Evolutionary conservation across 768 basidiomycete genomes (phyloP).

Genomic region (Fistulinella prunicolor): DNA sequence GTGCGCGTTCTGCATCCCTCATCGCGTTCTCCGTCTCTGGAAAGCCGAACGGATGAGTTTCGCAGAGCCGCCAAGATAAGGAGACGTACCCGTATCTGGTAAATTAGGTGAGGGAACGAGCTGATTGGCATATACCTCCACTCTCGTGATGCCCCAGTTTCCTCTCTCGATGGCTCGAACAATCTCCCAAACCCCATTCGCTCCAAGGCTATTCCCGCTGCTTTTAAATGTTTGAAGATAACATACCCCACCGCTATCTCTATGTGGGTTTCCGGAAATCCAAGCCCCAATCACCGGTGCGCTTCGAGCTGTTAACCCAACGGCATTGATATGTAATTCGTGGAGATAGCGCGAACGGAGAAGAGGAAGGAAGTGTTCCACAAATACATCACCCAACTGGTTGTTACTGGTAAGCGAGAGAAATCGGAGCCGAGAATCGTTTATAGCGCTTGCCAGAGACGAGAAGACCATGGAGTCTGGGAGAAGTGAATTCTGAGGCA

Average conservation of each 20-base stretch:
- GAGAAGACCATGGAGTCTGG: constrained; percentile 35
- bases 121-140: constrained; percentile 52
- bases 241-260: constrained; percentile 29
- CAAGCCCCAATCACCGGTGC: constrained; percentile 45
- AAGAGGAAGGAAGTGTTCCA: constrained; percentile 45
- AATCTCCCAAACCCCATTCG: constrained; percentile 44
- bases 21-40: constrained; percentile 23
- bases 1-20: constrained; percentile 36
- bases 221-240: constrained; percentile 48
- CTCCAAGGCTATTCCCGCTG: constrained; percentile 57
- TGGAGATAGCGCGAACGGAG: constrained; percentile 46
- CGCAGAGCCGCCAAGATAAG: constrained; percentile 10
- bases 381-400: constrained; percentile 47
- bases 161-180: constrained; percentile 43
- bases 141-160: constrained; percentile 48
- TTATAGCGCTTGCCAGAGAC: constrained; percentile 49
- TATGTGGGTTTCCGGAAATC: constrained; percentile 39
- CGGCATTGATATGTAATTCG: constrained; percentile 51
- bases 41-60: constrained; percentile 8
- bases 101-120: constrained; percentile 12
- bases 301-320: constrained; percentile 45
- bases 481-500: constrained; percentile 41
- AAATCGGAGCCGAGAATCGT: constrained; percentile 47
- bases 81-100: constrained; percentile 8
- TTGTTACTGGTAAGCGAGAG: constrained; percentile 52